Percentiles rank a stretch among this genome's conserved stretches.
Conservation (phyloP, 176 grass and related monocot species). For the Triticum urartu region DNA sequence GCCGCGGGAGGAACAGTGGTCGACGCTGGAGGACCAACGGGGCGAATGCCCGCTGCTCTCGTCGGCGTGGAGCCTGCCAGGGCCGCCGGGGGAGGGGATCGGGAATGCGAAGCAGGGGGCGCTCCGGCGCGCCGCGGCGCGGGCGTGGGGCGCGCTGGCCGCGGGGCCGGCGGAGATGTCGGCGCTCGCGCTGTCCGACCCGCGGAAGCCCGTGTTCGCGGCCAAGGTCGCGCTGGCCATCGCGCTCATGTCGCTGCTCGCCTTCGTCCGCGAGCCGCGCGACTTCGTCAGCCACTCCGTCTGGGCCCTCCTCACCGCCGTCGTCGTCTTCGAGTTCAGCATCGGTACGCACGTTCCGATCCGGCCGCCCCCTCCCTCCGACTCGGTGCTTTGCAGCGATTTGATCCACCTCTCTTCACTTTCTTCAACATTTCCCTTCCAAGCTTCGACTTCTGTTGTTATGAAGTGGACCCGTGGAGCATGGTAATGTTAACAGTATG, state of each 20-base stretch:
- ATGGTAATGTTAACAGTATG: neutral
- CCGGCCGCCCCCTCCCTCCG: neutral
- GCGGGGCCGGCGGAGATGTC: constrained; percentile 29
- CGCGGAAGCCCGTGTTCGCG: constrained; percentile 69
- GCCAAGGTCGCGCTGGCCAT: constrained; percentile 66
- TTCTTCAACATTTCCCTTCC: neutral
- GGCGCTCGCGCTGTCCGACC: constrained; percentile 57
- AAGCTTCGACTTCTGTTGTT: neutral
- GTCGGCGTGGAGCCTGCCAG: constrained; percentile 23
- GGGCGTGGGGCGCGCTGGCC: neutral
- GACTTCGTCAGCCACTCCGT: constrained; percentile 72
- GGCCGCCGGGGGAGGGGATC: neutral
- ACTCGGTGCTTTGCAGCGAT: neutral
- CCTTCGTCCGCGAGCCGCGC: constrained; percentile 68
- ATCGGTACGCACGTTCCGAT: constrained; percentile 14
- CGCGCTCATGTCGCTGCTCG: constrained; percentile 61
- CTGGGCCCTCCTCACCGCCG: constrained; percentile 92
- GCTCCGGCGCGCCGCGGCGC: constrained; percentile 14
- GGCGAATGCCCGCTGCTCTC: constrained; percentile 37
- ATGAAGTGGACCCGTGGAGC: neutral
- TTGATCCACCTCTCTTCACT: no score
- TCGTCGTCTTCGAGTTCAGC: constrained; percentile 87
- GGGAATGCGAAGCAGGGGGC: constrained; percentile 14
- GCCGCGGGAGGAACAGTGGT: constrained; percentile 29
- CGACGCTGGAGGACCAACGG: constrained; percentile 46